phyloP scores from a whole-genome alignment of 2,329 filamentous ascomycete species.

The Cordyceps fumosorosea region DNA sequence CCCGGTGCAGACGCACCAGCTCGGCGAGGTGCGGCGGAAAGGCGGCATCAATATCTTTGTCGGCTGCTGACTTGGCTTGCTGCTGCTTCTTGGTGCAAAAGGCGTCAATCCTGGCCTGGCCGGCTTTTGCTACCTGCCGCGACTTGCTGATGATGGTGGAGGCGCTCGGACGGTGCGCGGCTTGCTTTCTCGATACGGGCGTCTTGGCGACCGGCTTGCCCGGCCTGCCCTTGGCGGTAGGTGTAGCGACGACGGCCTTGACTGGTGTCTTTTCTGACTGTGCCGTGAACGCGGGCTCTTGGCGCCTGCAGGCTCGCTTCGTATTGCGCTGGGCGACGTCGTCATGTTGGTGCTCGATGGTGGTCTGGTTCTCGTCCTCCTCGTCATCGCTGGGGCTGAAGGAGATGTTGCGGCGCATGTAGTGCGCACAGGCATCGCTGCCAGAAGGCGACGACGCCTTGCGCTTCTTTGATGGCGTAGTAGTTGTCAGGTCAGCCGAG shows the following conservation, averaged over 20 bases:
- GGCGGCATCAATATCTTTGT: slow-evolving; percentile 14
- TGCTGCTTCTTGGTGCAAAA: slow-evolving; percentile 31
- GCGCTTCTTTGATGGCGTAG: slow-evolving; percentile 7
- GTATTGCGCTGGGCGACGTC: neutral
- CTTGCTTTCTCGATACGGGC: slow-evolving; percentile 22
- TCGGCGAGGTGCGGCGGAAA: slow-evolving; percentile 51
- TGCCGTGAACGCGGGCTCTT: neutral
- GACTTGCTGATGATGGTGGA: slow-evolving; percentile 27
- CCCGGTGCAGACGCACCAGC: slow-evolving; percentile 56
- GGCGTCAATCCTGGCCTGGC: slow-evolving; percentile 34
- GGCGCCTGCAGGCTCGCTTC: slow-evolving; percentile 9
- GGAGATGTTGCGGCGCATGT: neutral
- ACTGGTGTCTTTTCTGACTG: neutral
- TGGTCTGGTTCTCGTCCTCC: neutral
- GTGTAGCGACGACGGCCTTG: slow-evolving; percentile 1
- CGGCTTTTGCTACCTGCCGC: slow-evolving; percentile 21
- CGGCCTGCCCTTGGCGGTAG: slow-evolving; percentile 24
- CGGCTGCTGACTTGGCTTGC: slow-evolving; percentile 24
- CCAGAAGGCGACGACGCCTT: neutral
- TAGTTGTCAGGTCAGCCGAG: neutral
- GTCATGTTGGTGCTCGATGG: neutral
- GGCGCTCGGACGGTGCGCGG: slow-evolving; percentile 25
- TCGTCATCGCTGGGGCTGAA: slow-evolving; percentile 11
- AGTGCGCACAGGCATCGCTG: neutral
- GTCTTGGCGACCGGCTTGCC: slow-evolving; percentile 27